phyloP scores from a whole-genome alignment of 768 basidiomycete species.

The Rhizopogon roseolus region DNA sequence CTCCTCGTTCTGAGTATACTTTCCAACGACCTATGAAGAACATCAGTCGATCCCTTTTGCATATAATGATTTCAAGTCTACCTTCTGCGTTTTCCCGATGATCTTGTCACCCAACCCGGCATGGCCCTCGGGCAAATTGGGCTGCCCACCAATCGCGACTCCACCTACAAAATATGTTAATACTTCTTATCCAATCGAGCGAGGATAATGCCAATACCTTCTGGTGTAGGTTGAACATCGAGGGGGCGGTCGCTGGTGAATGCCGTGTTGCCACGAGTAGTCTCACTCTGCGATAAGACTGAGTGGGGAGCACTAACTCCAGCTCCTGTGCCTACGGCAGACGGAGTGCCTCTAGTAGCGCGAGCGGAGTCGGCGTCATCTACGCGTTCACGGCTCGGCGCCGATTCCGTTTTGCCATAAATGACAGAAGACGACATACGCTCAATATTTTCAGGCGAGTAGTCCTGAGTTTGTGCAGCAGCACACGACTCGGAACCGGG shows the following conservation, averaged over 20 bases:
- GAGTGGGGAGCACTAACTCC: too few relatives aligned
- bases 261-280: slow-evolving; percentile 16
- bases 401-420: background rate
- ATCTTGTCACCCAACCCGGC: slow-evolving; percentile 47
- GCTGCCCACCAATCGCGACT: slow-evolving; percentile 21
- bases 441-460: slow-evolving; percentile 35
- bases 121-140: slow-evolving; percentile 27
- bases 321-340: too few relatives aligned
- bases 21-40: slow-evolving; percentile 41
- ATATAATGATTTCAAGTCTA: slow-evolving; percentile 9
- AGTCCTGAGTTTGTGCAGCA: slow-evolving; percentile 27
- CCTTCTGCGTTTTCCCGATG: slow-evolving; percentile 57
- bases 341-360: background rate
- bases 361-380: background rate
- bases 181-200: too few relatives aligned
- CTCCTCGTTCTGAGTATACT: slow-evolving; percentile 40
- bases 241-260: slow-evolving; percentile 31
- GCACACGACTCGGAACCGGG: slow-evolving; percentile 33
- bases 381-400: too few relatives aligned
- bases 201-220: slow-evolving; percentile 16
- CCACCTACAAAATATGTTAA: slow-evolving; percentile 15
- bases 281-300: background rate
- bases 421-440: slow-evolving; percentile 7
- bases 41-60: background rate
- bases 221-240: slow-evolving; percentile 29